phyloP scores from a whole-genome alignment of 345 rosid species.

The Euphorbia tirucalli region DNA sequence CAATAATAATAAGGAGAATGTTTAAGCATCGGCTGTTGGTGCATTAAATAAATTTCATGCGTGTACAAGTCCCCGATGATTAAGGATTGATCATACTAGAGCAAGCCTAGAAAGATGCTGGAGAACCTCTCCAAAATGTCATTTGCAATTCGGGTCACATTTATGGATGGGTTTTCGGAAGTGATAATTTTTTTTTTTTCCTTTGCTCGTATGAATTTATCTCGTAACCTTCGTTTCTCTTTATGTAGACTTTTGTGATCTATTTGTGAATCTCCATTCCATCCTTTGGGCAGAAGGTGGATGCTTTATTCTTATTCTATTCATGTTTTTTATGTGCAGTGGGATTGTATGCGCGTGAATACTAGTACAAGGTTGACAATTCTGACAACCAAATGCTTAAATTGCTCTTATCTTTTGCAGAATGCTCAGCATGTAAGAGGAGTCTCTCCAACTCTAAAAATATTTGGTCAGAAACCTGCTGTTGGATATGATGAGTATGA shows the following conservation, averaged over 20 bases:
- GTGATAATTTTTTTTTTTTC: background rate
- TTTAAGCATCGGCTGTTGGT: background rate
- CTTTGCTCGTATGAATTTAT: background rate
- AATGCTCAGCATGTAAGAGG: slow-evolving; percentile 47
- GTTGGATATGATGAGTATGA: slow-evolving; percentile 48
- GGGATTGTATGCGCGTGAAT: slow-evolving; percentile 1
- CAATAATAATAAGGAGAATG: background rate
- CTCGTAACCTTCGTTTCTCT: background rate
- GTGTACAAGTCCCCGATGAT: background rate
- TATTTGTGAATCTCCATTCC: background rate
- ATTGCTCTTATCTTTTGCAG: slow-evolving; percentile 28
- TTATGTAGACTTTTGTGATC: background rate
- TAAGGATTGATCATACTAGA: background rate
- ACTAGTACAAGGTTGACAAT: slow-evolving; percentile 11
- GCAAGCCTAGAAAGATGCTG: background rate
- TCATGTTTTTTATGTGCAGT: background rate
- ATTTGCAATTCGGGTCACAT: background rate
- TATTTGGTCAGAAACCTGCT: slow-evolving; percentile 41
- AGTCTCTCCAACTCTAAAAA: slow-evolving; percentile 40
- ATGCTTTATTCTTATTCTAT: background rate
- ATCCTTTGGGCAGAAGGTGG: background rate
- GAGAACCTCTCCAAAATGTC: background rate
- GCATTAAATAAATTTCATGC: background rate
- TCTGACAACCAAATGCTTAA: slow-evolving; percentile 17
- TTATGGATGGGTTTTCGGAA: background rate